A percentile compares a stretch with the other conserved stretches of the same genome.
These are phyloP conservation scores for Biscogniauxia marginata DNA, from an alignment of 2,329 filamentous ascomycete genomes.

Conservation along the genomic window DNA sequence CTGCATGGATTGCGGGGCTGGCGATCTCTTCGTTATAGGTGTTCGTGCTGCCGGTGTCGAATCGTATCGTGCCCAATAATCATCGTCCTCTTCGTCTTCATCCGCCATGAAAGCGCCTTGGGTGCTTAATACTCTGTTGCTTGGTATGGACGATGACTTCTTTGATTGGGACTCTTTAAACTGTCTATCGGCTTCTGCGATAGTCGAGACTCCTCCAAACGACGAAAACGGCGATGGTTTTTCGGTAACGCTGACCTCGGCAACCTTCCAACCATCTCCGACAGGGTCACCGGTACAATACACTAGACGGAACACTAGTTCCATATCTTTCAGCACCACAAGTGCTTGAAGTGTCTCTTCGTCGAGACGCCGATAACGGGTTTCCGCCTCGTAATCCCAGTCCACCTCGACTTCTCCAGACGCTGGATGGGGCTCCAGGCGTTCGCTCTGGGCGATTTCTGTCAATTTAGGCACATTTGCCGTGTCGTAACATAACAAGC, in stretches of 20 bases:
- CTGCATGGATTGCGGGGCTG: constrained; percentile 50
- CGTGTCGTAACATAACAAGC: constrained; percentile 67
- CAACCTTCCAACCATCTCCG: constrained; percentile 67
- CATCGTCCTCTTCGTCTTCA: constrained; percentile 70
- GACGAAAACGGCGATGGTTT: constrained; percentile 53
- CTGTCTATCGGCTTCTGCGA: constrained; percentile 61
- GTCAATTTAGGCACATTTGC: constrained; percentile 56
- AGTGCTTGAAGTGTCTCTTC: constrained; percentile 72
- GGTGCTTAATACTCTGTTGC: constrained; percentile 11
- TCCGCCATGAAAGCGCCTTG: constrained; percentile 23
- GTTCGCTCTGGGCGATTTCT: constrained; percentile 59
- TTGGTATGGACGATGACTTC: constrained; percentile 15
- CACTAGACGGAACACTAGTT: constrained; percentile 63
- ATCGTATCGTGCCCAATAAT: constrained; percentile 80
- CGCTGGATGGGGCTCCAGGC: constrained; percentile 75
- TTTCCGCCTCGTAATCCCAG: constrained; percentile 61
- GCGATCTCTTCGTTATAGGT: constrained; percentile 60
- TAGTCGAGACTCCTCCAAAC: constrained; percentile 50
- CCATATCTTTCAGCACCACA: constrained; percentile 60
- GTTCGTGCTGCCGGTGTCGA: constrained; percentile 63
- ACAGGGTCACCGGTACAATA: constrained; percentile 67
- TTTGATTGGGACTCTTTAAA: constrained; percentile 39
- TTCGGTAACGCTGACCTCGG: constrained; percentile 64
- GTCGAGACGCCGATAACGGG: constrained; percentile 67
- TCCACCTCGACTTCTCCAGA: constrained; percentile 78